phyloP scores from a whole-genome alignment of 1,284 basidiomycete species.

The Tylopilus sp. region DNA sequence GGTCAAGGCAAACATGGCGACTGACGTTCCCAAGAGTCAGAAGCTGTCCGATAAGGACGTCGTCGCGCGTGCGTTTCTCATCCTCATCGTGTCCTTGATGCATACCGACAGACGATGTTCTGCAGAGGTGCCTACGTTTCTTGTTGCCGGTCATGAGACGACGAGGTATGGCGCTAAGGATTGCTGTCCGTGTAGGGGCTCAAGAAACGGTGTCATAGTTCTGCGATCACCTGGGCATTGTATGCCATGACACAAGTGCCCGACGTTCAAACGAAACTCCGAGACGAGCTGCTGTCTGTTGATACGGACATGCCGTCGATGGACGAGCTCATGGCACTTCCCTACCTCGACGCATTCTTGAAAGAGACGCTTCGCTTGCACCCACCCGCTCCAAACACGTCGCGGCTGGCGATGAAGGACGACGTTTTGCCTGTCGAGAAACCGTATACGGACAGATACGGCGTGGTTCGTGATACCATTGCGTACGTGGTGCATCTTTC shows the following conservation, averaged over 20 bases:
- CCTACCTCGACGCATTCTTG: conserved; percentile 60
- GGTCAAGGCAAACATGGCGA: conserved; percentile 60
- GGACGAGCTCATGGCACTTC: conserved; percentile 54
- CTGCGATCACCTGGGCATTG: conserved; percentile 56
- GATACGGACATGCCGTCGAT: conserved; percentile 49
- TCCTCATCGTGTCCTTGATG: background rate
- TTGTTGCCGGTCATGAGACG: conserved; percentile 76
- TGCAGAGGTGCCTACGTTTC: conserved; percentile 35
- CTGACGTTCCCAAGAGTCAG: conserved; percentile 53
- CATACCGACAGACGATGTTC: background rate
- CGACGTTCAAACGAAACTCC: conserved; percentile 59
- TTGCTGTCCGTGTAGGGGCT: background rate
- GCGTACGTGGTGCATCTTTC: conserved; percentile 5
- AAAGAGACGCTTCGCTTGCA: conserved; percentile 65
- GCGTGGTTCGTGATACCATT: conserved; percentile 32
- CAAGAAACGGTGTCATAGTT: conserved; percentile 31
- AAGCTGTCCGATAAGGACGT: conserved; percentile 71
- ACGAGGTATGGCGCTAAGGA: conserved; percentile 42
- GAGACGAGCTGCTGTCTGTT: conserved; percentile 56
- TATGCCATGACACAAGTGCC: conserved; percentile 55
- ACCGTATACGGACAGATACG: conserved; percentile 41
- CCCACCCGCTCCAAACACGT: conserved; percentile 52
- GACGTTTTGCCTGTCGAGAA: conserved; percentile 52
- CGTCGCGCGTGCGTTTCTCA: conserved; percentile 54
- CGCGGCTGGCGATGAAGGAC: conserved; percentile 49